These are phyloP conservation scores for Aureobasidium sp. DNA, from an alignment of 2,329 filamentous ascomycete species.

Conservation along the genomic window DNA sequence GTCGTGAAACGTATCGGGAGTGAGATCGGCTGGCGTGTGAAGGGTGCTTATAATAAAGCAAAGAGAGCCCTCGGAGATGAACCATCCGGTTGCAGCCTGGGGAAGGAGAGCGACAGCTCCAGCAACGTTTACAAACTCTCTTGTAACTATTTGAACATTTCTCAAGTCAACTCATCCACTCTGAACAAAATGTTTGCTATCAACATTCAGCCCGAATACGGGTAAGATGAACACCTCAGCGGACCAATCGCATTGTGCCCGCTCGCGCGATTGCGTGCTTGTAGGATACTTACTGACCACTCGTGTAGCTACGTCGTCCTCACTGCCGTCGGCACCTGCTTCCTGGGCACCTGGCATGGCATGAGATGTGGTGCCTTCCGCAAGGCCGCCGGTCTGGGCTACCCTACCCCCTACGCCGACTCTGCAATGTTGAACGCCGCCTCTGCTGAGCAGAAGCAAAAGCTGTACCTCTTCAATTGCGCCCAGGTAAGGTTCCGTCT, in stretches of 20 bases:
- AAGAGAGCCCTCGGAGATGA: not conserved
- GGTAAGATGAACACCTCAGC: constrained; percentile 29
- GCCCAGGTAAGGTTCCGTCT: constrained; percentile 25
- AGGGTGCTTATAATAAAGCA: not conserved
- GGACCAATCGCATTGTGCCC: not conserved
- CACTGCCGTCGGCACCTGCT: constrained; percentile 47
- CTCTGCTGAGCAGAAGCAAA: constrained; percentile 32
- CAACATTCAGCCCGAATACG: constrained; percentile 43
- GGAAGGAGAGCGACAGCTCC: not conserved
- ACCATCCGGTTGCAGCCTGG: not conserved
- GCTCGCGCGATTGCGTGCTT: constrained; percentile 4
- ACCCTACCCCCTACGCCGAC: constrained; percentile 54
- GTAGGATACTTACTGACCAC: not conserved
- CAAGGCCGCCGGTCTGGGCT: constrained; percentile 47
- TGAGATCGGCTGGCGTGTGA: not conserved
- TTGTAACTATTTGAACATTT: not conserved
- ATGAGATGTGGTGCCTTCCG: constrained; percentile 40
- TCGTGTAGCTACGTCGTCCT: constrained; percentile 47
- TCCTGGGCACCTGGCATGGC: constrained; percentile 49
- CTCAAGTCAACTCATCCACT: not conserved
- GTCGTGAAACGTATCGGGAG: not conserved
- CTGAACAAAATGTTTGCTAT: constrained; percentile 26
- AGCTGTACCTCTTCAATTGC: constrained; percentile 41
- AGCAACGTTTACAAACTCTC: not conserved
- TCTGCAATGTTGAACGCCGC: constrained; percentile 44